Evolutionary conservation across 441 rosid species (phyloP).

Genomic region (Isatis lusitanica): DNA sequence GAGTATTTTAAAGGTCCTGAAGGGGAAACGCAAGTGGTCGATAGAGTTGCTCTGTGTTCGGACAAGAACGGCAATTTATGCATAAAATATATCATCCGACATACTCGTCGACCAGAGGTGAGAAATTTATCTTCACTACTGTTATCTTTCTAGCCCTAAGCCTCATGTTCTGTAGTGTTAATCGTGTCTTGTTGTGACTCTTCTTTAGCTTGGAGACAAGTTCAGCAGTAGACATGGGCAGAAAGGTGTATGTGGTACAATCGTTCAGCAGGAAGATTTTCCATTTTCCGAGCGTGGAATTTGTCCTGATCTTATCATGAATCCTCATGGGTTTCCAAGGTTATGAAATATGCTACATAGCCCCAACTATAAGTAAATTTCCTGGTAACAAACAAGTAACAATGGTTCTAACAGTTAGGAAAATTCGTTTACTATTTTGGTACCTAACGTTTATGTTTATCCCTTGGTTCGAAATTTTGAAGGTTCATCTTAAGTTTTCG

Average conservation of each 20-base stretch:
- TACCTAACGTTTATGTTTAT: background rate
- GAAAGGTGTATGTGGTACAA: slow-evolving; percentile 97
- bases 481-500: slow-evolving; percentile 5
- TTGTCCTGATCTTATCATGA: slow-evolving; percentile 97
- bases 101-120: slow-evolving; percentile 98
- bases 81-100: slow-evolving; percentile 79
- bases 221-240: slow-evolving; percentile 99
- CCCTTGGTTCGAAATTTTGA: background rate
- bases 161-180: slow-evolving; percentile 14
- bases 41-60: slow-evolving; percentile 77
- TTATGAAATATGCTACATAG: slow-evolving; percentile 26
- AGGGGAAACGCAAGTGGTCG: slow-evolving; percentile 83
- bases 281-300: slow-evolving; percentile 97
- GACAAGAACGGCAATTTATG: slow-evolving; percentile 50
- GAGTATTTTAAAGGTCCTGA: slow-evolving; percentile 68
- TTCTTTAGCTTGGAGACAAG: slow-evolving; percentile 83
- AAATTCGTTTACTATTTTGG: background rate
- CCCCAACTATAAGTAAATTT: background rate
- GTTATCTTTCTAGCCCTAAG: slow-evolving; percentile 1
- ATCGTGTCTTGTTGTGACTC: slow-evolving; percentile 1
- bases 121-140: slow-evolving; percentile 16
- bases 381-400: background rate
- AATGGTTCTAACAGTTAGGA: background rate
- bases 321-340: slow-evolving; percentile 99
- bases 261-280: slow-evolving; percentile 93